Conservation (phyloP, 352 stramenopile genomes). For the Globisporangium solare region DNA sequence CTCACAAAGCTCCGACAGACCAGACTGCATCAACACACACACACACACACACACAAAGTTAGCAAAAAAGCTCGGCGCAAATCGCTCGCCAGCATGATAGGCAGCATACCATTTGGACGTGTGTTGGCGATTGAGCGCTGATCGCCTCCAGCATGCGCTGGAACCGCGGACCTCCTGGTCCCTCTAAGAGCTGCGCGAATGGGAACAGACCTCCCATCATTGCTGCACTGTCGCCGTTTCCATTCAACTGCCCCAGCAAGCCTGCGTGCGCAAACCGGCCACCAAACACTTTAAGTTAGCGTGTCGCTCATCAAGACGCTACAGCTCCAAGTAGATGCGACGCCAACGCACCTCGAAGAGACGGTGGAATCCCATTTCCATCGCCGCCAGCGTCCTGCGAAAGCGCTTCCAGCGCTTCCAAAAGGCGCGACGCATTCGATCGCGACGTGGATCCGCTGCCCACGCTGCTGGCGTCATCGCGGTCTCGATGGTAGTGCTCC, state of each 20-base stretch:
- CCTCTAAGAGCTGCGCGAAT: conserved; percentile 48
- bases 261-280: background rate
- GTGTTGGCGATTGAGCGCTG: conserved; percentile 20
- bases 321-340: background rate
- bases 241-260: conserved; percentile 23
- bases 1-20: conserved; percentile 57
- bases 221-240: conserved; percentile 3
- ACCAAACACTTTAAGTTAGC: background rate
- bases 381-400: conserved; percentile 26
- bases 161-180: conserved; percentile 28
- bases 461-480: background rate
- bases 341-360: conserved; percentile 22
- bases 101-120: conserved; percentile 37
- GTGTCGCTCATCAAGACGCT: background rate
- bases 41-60: conserved; percentile 3
- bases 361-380: conserved; percentile 29
- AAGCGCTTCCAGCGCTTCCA: conserved; percentile 54
- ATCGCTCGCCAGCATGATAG: background rate
- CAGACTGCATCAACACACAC: conserved; percentile 17
- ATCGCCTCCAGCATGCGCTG: conserved; percentile 41
- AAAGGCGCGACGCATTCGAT: conserved; percentile 31
- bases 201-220: conserved; percentile 41
- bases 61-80: background rate
- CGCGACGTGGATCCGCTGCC: conserved; percentile 1
- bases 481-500: background rate